phyloP scores from a whole-genome alignment of 257 asterid species.

The Salvia hispanica region DNA sequence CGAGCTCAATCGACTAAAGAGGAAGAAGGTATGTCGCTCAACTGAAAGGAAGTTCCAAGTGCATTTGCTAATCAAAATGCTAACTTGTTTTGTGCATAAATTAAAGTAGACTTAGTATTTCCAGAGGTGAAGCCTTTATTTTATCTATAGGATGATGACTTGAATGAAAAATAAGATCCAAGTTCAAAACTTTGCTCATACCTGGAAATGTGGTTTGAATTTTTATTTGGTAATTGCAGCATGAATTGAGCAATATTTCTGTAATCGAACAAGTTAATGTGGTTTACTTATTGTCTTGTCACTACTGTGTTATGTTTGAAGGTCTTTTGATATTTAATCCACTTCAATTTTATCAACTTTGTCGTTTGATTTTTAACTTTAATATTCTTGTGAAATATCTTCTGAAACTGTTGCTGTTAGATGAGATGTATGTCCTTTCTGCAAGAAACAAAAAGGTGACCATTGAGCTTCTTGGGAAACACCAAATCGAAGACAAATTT shows the following conservation, averaged over 20 bases:
- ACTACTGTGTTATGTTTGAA: neutral
- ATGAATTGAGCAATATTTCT: constrained; percentile 7
- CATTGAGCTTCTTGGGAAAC: constrained; percentile 82
- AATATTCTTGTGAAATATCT: constrained; percentile 15
- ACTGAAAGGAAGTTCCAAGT: neutral
- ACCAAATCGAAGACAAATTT: constrained; percentile 73
- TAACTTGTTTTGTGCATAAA: constrained; percentile 3
- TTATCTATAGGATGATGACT: too few species aligned
- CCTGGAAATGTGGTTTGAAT: neutral
- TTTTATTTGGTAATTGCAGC: constrained; percentile 8
- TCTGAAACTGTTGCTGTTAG: constrained; percentile 42
- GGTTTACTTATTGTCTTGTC: constrained; percentile 6
- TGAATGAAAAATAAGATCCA: too few species aligned
- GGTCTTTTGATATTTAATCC: constrained; percentile 2
- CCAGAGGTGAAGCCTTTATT: neutral
- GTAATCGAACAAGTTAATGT: neutral
- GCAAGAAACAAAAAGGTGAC: constrained; percentile 81
- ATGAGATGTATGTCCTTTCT: constrained; percentile 98
- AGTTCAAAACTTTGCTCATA: too few species aligned
- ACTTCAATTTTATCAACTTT: neutral
- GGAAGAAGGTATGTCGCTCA: constrained; percentile 67
- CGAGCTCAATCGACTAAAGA: constrained; percentile 63
- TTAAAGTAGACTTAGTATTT: too few species aligned
- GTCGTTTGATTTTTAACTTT: neutral
- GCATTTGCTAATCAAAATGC: neutral